A percentile compares a stretch with the other conserved stretches of the same genome.
Evolutionary conservation across 1,284 basidiomycete species (phyloP).

Genomic region (Fomitopsis pinicola): DNA sequence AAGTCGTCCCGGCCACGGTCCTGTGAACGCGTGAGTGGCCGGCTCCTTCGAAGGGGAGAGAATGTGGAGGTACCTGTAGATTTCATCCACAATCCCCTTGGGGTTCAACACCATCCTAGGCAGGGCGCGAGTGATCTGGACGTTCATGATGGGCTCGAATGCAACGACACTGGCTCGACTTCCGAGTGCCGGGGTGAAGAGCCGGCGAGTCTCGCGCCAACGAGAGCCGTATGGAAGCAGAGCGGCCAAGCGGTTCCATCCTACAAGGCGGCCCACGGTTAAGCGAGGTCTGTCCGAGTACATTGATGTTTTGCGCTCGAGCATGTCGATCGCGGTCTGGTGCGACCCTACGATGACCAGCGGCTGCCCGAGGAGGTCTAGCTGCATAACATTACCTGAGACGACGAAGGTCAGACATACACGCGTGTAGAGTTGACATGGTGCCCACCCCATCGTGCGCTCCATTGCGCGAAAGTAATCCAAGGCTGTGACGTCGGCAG

Average conservation of each 20-base stretch:
- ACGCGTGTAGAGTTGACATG: background rate
- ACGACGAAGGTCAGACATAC: background rate
- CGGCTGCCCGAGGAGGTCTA: slow-evolving; percentile 55
- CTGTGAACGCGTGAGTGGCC: background rate
- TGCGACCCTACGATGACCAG: slow-evolving; percentile 58
- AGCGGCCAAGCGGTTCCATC: slow-evolving; percentile 59
- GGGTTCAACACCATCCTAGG: slow-evolving; percentile 50
- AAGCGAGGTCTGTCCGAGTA: slow-evolving; percentile 62
- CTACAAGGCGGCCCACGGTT: slow-evolving; percentile 43
- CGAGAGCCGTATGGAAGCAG: slow-evolving; percentile 57
- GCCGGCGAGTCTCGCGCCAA: slow-evolving; percentile 54
- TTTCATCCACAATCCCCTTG: slow-evolving; percentile 43
- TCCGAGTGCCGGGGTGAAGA: slow-evolving; percentile 54
- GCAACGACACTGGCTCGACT: slow-evolving; percentile 40
- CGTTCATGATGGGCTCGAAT: slow-evolving; percentile 43
- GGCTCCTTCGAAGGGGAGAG: background rate
- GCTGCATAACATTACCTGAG: slow-evolving; percentile 55
- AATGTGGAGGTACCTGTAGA: slow-evolving; percentile 44
- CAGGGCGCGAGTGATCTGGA: slow-evolving; percentile 52
- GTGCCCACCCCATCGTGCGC: slow-evolving; percentile 20
- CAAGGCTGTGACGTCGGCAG: slow-evolving; percentile 17
- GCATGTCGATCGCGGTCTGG: slow-evolving; percentile 49
- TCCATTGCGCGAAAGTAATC: slow-evolving; percentile 27
- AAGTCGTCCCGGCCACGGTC: slow-evolving; percentile 3
- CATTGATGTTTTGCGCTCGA: slow-evolving; percentile 61